phyloP scores from a whole-genome alignment of 345 rosid species.

The Rhizophora apiculata region DNA sequence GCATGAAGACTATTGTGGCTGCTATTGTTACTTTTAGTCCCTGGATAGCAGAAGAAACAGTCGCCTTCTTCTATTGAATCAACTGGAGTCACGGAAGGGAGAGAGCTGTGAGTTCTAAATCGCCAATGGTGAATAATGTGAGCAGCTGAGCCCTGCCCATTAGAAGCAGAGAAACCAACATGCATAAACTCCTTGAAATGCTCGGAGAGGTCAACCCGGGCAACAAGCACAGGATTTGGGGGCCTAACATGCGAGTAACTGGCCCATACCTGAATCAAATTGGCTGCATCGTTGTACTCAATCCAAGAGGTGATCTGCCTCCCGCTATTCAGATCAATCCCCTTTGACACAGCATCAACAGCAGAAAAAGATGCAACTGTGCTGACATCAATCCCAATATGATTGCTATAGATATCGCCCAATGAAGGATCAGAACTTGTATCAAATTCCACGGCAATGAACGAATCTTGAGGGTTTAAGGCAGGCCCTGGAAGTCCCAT shows the following conservation, averaged over 20 bases:
- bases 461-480: slow-evolving; percentile 44
- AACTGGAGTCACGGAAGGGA: slow-evolving; percentile 15
- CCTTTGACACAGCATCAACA: slow-evolving; percentile 43
- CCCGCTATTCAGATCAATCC: slow-evolving; percentile 59
- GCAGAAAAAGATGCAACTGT: slow-evolving; percentile 52
- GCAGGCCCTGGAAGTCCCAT: slow-evolving; percentile 57
- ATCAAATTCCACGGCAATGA: slow-evolving; percentile 76
- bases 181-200: slow-evolving; percentile 69
- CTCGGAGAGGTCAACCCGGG: slow-evolving; percentile 55
- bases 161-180: slow-evolving; percentile 81
- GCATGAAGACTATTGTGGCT: not conserved
- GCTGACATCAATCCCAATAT: slow-evolving; percentile 59
- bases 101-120: slow-evolving; percentile 52
- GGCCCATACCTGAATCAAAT: slow-evolving; percentile 61
- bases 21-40: slow-evolving; percentile 18
- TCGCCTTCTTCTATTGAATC: slow-evolving; percentile 42
- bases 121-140: slow-evolving; percentile 61
- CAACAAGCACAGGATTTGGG: slow-evolving; percentile 47
- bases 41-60: slow-evolving; percentile 49
- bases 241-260: slow-evolving; percentile 54
- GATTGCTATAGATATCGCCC: slow-evolving; percentile 60
- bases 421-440: slow-evolving; percentile 51
- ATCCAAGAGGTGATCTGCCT: slow-evolving; percentile 67
- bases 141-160: slow-evolving; percentile 62
- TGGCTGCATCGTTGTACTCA: slow-evolving; percentile 51